Conservation (phyloP, 495 filamentous ascomycete genomes). For the Penicillium desertorum region DNA sequence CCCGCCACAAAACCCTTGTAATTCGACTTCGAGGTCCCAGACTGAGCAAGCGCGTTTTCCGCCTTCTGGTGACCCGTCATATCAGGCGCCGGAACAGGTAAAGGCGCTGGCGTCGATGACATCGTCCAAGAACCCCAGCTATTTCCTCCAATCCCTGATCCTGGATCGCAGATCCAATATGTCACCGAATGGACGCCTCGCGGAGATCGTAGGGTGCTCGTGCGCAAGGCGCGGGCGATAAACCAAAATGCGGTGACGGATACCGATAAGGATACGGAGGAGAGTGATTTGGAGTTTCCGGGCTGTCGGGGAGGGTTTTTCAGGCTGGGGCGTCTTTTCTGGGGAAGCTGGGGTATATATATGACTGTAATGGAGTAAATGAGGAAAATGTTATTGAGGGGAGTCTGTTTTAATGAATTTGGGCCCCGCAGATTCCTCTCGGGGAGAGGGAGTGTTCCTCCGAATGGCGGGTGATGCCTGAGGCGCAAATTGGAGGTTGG, state of each 20-base stretch:
- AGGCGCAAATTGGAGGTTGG: constrained; percentile 11
- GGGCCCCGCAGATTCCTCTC: constrained; percentile 34
- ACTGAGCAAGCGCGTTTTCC: constrained; percentile 10
- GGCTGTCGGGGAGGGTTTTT: constrained; percentile 6
- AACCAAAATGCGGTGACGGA: constrained; percentile 4
- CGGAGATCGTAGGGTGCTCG: background rate
- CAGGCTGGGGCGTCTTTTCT: background rate
- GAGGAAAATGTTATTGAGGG: constrained; percentile 11
- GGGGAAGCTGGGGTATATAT: background rate
- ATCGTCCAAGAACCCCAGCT: constrained; percentile 14
- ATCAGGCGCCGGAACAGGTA: constrained; percentile 17
- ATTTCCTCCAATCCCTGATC: constrained; percentile 1
- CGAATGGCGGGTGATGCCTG: constrained; percentile 20
- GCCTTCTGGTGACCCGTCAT: constrained; percentile 18
- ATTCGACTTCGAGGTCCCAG: constrained; percentile 36
- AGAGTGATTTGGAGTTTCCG: constrained; percentile 13
- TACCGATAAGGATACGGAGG: constrained; percentile 5
- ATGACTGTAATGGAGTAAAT: constrained; percentile 11
- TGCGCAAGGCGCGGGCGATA: constrained; percentile 8
- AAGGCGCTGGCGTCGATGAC: constrained; percentile 30
- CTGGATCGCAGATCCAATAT: background rate
- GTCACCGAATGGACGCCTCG: background rate
- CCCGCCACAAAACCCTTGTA: constrained; percentile 96
- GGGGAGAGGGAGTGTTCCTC: constrained; percentile 37
- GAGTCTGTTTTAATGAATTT: constrained; percentile 14